These are phyloP conservation scores for Didymella exigua DNA, from an alignment of 2,329 filamentous ascomycete genomes.

Conservation along the genomic window DNA sequence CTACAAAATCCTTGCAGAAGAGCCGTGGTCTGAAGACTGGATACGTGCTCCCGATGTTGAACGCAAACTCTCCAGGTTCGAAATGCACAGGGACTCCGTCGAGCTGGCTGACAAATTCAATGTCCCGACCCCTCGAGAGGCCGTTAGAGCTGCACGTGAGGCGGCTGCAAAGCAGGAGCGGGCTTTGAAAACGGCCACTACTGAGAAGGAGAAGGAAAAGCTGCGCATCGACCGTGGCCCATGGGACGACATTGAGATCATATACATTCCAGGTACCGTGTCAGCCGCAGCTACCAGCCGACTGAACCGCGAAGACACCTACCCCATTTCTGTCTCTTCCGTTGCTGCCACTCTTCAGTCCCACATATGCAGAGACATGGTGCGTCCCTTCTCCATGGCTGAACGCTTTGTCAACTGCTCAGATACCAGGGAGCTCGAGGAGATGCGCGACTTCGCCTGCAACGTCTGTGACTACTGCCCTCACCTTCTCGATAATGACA, in stretches of 20 bases:
- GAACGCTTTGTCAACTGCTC: slow-evolving; percentile 41
- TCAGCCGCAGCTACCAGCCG: slow-evolving; percentile 44
- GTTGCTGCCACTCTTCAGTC: slow-evolving; percentile 41
- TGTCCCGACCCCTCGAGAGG: slow-evolving; percentile 39
- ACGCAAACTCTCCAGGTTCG: slow-evolving; percentile 46
- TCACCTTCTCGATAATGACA: slow-evolving; percentile 48
- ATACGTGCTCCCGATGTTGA: slow-evolving; percentile 47
- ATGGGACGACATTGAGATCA: slow-evolving; percentile 47
- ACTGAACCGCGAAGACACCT: slow-evolving; percentile 42
- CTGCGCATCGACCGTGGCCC: slow-evolving; percentile 37
- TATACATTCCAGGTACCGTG: slow-evolving; percentile 47
- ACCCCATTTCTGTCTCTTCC: slow-evolving; percentile 44
- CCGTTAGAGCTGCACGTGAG: slow-evolving; percentile 42
- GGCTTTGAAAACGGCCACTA: slow-evolving; percentile 16
- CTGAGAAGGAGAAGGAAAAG: slow-evolving; percentile 26
- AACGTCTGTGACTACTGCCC: slow-evolving; percentile 47
- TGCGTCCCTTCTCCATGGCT: slow-evolving; percentile 43
- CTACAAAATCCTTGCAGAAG: slow-evolving; percentile 46
- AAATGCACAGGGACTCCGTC: slow-evolving; percentile 45
- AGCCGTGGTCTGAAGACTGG: slow-evolving; percentile 48
- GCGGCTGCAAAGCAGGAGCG: slow-evolving; percentile 25
- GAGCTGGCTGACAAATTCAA: slow-evolving; percentile 39
- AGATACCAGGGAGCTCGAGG: slow-evolving; percentile 39
- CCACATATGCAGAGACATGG: slow-evolving; percentile 46
- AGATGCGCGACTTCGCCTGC: slow-evolving; percentile 43